phyloP scores from a whole-genome alignment of 179 eudicot genomes.

The Pouteria campechiana region DNA sequence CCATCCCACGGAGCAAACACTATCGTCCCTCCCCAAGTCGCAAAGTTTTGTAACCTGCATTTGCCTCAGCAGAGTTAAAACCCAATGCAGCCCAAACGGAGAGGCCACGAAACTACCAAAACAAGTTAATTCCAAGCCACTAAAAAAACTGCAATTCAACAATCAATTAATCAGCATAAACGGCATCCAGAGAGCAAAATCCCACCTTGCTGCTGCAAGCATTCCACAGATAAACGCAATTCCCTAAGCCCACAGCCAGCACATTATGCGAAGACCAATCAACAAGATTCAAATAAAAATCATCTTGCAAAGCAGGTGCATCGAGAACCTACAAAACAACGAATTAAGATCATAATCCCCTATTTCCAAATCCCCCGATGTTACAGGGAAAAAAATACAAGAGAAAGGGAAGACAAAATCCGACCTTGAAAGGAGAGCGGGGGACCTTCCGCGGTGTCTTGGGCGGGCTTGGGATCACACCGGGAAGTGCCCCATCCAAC shows the following conservation, averaged over 20 bases:
- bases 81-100: not conserved
- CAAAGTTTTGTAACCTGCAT: constrained; percentile 85
- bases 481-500: constrained; percentile 49
- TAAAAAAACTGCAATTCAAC: not conserved
- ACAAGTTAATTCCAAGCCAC: no score
- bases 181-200: not conserved
- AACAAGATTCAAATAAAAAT: constrained; percentile 87
- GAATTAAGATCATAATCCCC: not conserved
- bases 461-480: constrained; percentile 58
- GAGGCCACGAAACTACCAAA: not conserved
- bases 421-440: constrained; percentile 66
- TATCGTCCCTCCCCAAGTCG: constrained; percentile 84
- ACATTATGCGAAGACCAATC: constrained; percentile 93
- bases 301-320: constrained; percentile 98
- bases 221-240: constrained; percentile 89
- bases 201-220: constrained; percentile 92
- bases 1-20: constrained; percentile 96
- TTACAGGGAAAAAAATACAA: not conserved
- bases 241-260: constrained; percentile 85
- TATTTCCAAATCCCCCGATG: not conserved
- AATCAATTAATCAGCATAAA: not conserved
- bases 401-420: not conserved
- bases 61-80: constrained; percentile 1
- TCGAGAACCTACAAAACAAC: constrained; percentile 62
- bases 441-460: constrained; percentile 66